A percentile compares a stretch with the other conserved stretches of the same genome.
Evolutionary conservation across 257 asterid species (phyloP).

Genomic region (Penstemon newberryi): DNA sequence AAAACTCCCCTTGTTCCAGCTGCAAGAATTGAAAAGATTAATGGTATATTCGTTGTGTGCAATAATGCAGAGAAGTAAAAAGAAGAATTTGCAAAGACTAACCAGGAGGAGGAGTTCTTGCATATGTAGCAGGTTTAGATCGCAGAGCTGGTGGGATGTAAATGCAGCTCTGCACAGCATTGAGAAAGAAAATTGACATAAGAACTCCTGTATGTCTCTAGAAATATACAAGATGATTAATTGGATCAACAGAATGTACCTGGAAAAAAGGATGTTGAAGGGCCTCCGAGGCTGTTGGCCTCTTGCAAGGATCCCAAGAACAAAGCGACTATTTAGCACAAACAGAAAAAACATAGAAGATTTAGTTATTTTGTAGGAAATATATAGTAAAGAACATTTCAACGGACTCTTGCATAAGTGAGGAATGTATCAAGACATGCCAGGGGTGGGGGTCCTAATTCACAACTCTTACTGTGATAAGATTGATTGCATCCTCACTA

Average conservation of each 20-base stretch:
- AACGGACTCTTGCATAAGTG: not conserved
- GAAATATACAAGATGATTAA: not conserved
- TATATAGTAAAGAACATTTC: not conserved
- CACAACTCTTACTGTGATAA: slow-evolving; percentile 57
- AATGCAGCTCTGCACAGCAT: slow-evolving; percentile 63
- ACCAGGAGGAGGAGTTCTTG: slow-evolving; percentile 84
- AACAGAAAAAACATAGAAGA: slow-evolving; percentile 21
- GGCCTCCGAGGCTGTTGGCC: slow-evolving; percentile 85
- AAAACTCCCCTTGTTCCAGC: slow-evolving; percentile 47
- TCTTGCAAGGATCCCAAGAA: slow-evolving; percentile 88
- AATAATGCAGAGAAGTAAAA: slow-evolving; percentile 8
- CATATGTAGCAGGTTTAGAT: slow-evolving; percentile 46
- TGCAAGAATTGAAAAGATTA: slow-evolving; percentile 30
- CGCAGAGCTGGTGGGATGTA: slow-evolving; percentile 88
- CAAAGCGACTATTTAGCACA: slow-evolving; percentile 68
- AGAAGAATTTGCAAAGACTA: slow-evolving; percentile 27
- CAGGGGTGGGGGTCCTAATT: no score
- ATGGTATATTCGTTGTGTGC: not conserved
- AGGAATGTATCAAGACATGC: not conserved
- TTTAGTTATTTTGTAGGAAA: not conserved
- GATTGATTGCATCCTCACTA: slow-evolving; percentile 56
- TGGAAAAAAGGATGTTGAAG: slow-evolving; percentile 94
- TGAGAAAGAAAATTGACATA: slow-evolving; percentile 7
- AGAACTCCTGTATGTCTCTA: not conserved
- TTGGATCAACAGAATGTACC: slow-evolving; percentile 43